Evolutionary conservation across 1,284 basidiomycete genomes (phyloP), one percentile per base, ranked within the genome.

Genomic region (Hymenochaete sp.): DNA sequence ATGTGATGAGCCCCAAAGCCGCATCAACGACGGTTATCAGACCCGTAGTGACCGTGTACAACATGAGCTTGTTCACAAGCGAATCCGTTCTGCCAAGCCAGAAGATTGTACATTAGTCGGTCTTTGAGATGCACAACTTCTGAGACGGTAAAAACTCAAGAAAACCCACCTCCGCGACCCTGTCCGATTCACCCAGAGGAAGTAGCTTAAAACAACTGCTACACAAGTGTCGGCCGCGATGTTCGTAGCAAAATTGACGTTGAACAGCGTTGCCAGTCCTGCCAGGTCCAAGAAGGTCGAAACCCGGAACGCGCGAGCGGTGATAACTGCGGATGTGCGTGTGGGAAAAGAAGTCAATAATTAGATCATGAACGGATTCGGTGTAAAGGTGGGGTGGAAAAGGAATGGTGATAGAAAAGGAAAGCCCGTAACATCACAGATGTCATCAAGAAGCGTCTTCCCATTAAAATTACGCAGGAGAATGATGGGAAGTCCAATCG

Each of bases 1-100:
- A 66, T 21, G 16, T 35, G 27, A 47, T 46, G 25, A 41, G 24
- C 6, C 14, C 27, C 13, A 31, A 29, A 4, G 16, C 10, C 32
- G 29, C 19, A 33, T 24, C 44, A 37, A 33, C 18, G 21, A 42
- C 38, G 5, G 44, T 44, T 38, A 21, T 38, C 56, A 44, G 36
- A 59, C 64, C 61, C 2, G 65, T 65, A 42, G 66, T 65, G 49
- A 67, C 60, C 10, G 60, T 62, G 38, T 66, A 67, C n/a, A 62
- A 11, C 53, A 66, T 62, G 16, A 67, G 51, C 3, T 59, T 55
- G 29, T 58, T 59, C 26, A 67, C 56, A 22, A 66, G 48, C 2
- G 61, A 64, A 47, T 69, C 64, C 6, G 65, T 64, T 24, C 67
- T 66, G 38, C 14, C 32, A 33, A 28, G n/a, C n/a, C n/a, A n/a